These are phyloP conservation scores for Senecio squalidus DNA, from an alignment of 140 eudicot genomes.

Conservation along the genomic window DNA sequence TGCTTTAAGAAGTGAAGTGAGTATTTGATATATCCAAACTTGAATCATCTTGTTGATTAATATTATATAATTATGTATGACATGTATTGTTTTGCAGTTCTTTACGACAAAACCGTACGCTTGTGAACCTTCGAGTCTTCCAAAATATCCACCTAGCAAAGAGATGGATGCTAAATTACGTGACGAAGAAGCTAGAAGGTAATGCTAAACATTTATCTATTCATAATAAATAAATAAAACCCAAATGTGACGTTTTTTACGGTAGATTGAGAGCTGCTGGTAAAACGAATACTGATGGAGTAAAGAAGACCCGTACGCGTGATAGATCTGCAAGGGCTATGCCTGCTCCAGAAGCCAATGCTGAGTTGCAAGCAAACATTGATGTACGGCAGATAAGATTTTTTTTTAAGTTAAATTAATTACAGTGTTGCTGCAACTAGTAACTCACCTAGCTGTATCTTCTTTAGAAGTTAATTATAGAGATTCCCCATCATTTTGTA, in stretches of 20 bases:
- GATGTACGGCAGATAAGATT: conserved; percentile 51
- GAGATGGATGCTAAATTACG: conserved; percentile 84
- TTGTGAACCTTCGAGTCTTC: conserved; percentile 82
- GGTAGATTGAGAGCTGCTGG: conserved; percentile 73
- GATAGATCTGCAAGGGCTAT: conserved; percentile 53
- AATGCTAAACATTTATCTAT: conserved; percentile 1
- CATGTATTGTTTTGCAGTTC: conserved; percentile 37
- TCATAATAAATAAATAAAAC: not conserved
- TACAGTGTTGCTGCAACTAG: too few relatives aligned
- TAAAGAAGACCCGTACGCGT: conserved; percentile 52
- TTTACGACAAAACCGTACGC: conserved; percentile 68
- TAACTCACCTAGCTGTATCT: too few relatives aligned
- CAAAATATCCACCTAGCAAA: conserved; percentile 78
- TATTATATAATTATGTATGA: not conserved
- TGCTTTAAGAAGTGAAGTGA: conserved; percentile 68
- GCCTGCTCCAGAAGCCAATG: conserved; percentile 97
- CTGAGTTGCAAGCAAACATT: conserved; percentile 80
- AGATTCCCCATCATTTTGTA: not conserved
- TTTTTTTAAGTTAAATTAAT: not conserved
- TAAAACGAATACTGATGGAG: conserved; percentile 53
- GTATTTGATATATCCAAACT: conserved; percentile 14
- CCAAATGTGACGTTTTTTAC: conserved; percentile 1
- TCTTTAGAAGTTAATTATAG: not conserved
- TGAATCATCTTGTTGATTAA: not conserved
- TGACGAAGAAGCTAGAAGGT: conserved; percentile 84